Percentiles rank a stretch among this genome's conserved stretches.
Conservation (phyloP, 2,329 filamentous ascomycete genomes). For the Clonostachys rosea region DNA sequence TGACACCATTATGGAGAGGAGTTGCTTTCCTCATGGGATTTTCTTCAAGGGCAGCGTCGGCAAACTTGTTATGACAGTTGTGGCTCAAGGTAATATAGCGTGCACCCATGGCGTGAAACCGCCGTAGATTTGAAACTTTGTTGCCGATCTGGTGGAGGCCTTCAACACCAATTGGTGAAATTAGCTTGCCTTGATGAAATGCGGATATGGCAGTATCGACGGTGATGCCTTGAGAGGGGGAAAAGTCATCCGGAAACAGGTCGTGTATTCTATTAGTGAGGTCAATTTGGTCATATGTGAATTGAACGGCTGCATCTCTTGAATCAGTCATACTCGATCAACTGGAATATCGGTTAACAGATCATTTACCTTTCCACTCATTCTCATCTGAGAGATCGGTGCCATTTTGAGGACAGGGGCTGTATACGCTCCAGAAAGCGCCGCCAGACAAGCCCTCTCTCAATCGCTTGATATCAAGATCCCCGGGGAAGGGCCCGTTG, state of each 20-base stretch:
- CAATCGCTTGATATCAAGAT: conserved; percentile 79
- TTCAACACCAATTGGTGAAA: conserved; percentile 78
- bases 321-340: not conserved
- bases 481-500: conserved; percentile 59
- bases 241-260: conserved; percentile 66
- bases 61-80: conserved; percentile 88
- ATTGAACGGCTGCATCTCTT: conserved; percentile 48
- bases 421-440: conserved; percentile 90
- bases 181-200: conserved; percentile 58
- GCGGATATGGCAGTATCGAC: conserved; percentile 57
- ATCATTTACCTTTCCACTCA: conserved; percentile 1
- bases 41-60: conserved; percentile 72
- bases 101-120: conserved; percentile 73
- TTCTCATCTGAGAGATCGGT: conserved; percentile 70
- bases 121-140: conserved; percentile 67
- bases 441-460: conserved; percentile 69
- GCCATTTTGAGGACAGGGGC: conserved; percentile 68
- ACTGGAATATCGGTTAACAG: not conserved
- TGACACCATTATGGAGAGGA: conserved; percentile 69
- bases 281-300: conserved; percentile 73
- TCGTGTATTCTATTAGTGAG: conserved; percentile 60
- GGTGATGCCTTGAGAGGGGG: conserved; percentile 58
- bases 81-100: conserved; percentile 87
- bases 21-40: conserved; percentile 42
- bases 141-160: conserved; percentile 94